Percentiles rank a stretch among this genome's conserved stretches.
Evolutionary conservation across 441 rosid genomes (phyloP).

Genomic region (Kokia cookei): DNA sequence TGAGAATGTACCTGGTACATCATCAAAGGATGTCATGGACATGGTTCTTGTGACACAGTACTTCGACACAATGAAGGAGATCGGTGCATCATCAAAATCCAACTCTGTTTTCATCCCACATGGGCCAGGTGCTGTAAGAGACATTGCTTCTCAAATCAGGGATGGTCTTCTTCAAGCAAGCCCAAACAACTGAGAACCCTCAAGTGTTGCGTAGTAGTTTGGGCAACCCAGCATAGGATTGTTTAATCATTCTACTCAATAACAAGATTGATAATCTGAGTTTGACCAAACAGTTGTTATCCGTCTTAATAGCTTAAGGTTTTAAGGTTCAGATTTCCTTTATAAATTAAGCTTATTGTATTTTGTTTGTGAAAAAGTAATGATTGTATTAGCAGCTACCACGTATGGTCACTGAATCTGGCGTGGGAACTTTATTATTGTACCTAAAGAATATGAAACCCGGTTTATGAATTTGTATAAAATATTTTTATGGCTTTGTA

Average conservation of each 20-base stretch:
- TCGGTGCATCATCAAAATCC: constrained; percentile 33
- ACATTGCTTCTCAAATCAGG: constrained; percentile 42
- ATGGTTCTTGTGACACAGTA: constrained; percentile 51
- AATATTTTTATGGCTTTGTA: not conserved
- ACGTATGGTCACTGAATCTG: too few relatives aligned
- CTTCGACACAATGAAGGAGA: constrained; percentile 51
- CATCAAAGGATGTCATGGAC: constrained; percentile 46
- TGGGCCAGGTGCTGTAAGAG: constrained; percentile 44
- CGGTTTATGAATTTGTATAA: not conserved
- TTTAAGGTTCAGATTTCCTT: not conserved
- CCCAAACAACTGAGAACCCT: not conserved
- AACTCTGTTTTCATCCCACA: constrained; percentile 40
- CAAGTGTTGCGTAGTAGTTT: not conserved
- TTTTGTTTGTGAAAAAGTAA: not conserved
- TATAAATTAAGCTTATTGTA: too few relatives aligned
- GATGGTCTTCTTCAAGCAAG: constrained; percentile 32
- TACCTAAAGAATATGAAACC: not conserved
- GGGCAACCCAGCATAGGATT: not conserved
- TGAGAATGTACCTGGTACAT: constrained; percentile 41
- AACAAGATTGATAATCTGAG: not conserved
- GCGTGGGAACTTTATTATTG: not conserved
- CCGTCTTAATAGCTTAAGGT: not conserved
- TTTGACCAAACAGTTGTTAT: not conserved
- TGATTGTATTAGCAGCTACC: not conserved
- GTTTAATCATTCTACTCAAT: not conserved